Evolutionary conservation across 768 basidiomycete species (phyloP), one percentile per base, ranked within the genome.

Genomic region (Lactarius sanguifluus): DNA sequence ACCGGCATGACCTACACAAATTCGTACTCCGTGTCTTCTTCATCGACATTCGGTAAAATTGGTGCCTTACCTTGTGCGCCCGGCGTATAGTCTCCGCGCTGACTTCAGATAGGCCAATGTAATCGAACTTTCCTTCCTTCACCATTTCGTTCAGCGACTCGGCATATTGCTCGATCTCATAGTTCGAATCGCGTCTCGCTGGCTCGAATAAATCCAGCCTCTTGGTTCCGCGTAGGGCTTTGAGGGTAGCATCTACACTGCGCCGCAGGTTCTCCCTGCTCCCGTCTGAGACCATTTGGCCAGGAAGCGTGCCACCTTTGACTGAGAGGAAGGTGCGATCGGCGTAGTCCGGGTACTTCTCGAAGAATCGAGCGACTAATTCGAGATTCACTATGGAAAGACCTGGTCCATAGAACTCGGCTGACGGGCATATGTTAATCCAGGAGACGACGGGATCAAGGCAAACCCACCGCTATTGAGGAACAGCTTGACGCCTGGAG

Each of bases 31-130:
- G 12, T 20, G 9, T 20, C 2, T 25, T 50, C 13, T 25, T 15
- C 13, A 25, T 15, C 47, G 23, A 54, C 5, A 2, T 56, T 18
- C 6, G 38, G 7, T 0, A 10, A 28, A 32, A 56, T 38, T 15
- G 25, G 8, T 8, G 10, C 55, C 36, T n/a, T 18, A 57, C 65
- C 60, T 66, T 75, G 59, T 77, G 70, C 1, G 79, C 83, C 5
- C 69, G 50, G 30, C 72, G 61, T 15, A 90, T 76, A 0, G 85
- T 85, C 30, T 75, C 77, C 1, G 80, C 82, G n/a, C 76, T 78
- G 71, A 81, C 80, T 73, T 88, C 87, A 2, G 82, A 83, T 65
- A 89, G 71, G 5, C 85, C 85, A 64, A 89, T 85, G 71, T 86
- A 80, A 70, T 81, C 78, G 73, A 87, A 83, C 64, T 83, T 79